phyloP scores from a whole-genome alignment of 371 early-diverging fungal genomes.

The Syncephalastrum racemosum region DNA sequence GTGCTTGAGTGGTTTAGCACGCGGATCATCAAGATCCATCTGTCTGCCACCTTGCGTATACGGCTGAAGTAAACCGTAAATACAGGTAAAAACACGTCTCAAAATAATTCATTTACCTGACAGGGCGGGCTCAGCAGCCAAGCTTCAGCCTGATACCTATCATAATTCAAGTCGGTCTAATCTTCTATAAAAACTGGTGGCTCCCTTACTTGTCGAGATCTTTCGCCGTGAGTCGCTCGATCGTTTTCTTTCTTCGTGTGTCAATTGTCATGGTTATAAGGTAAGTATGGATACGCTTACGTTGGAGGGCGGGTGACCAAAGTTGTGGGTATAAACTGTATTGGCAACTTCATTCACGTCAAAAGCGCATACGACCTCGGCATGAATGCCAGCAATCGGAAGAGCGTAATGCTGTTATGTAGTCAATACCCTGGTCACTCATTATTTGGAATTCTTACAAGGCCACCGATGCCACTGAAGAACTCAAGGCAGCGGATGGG shows the following conservation, averaged over 20 bases:
- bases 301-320: conserved; percentile 54
- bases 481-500: conserved; percentile 69
- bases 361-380: conserved; percentile 58
- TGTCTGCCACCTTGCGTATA: conserved; percentile 72
- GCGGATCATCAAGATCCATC: conserved; percentile 64
- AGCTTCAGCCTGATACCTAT: conserved; percentile 59
- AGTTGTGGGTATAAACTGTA: conserved; percentile 65
- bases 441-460: conserved; percentile 33
- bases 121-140: conserved; percentile 89
- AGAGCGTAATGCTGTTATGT: conserved; percentile 60
- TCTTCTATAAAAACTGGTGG: background rate
- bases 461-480: conserved; percentile 77
- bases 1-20: conserved; percentile 66
- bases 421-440: background rate
- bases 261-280: background rate
- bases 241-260: conserved; percentile 46
- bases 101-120: conserved; percentile 43
- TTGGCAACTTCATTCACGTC: conserved; percentile 78
- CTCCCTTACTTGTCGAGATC: conserved; percentile 59
- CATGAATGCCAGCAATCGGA: conserved; percentile 48
- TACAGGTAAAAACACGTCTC: background rate
- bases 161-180: background rate
- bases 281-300: conserved; percentile 20
- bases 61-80: conserved; percentile 29
- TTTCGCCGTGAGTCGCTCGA: conserved; percentile 55